Conservation (phyloP, 768 basidiomycete genomes). For the Termitomyces sp. region DNA sequence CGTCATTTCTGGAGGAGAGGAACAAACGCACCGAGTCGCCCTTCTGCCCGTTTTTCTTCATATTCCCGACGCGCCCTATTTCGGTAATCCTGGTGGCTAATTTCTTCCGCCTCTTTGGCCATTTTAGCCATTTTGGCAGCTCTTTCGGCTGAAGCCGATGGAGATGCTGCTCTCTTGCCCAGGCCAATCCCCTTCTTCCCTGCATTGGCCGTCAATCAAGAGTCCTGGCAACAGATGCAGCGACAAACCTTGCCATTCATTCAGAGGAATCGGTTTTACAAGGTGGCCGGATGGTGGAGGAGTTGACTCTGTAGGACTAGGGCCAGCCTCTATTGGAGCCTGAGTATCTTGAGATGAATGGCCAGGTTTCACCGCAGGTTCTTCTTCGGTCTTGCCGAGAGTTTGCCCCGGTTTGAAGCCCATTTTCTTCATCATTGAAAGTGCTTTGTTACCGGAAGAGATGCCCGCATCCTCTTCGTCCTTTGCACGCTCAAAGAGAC, state of each 20-base stretch:
- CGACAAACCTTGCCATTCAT: constrained; percentile 75
- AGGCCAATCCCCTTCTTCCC: constrained; percentile 78
- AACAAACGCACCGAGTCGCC: constrained; percentile 42
- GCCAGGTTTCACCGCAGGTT: constrained; percentile 8
- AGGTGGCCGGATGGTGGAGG: constrained; percentile 28
- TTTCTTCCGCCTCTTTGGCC: constrained; percentile 64
- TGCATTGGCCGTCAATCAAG: constrained; percentile 20
- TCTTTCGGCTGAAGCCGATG: constrained; percentile 52
- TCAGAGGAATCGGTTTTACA: constrained; percentile 65
- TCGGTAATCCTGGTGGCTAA: constrained; percentile 55
- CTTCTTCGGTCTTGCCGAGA: constrained; percentile 44
- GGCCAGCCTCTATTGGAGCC: constrained; percentile 1
- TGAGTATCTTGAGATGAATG: neutral
- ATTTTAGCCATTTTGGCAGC: constrained; percentile 75
- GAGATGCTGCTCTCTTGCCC: constrained; percentile 63
- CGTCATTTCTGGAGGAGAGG: neutral
- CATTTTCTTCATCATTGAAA: constrained; percentile 93
- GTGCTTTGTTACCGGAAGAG: constrained; percentile 62
- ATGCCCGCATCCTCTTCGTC: constrained; percentile 54
- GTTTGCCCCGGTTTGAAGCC: constrained; percentile 84
- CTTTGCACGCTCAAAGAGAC: constrained; percentile 72
- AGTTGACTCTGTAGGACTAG: neutral
- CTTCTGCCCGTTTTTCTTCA: constrained; percentile 70
- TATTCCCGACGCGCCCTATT: constrained; percentile 69
- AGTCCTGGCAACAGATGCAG: constrained; percentile 1